A percentile compares a stretch with the other conserved stretches of the same genome.
Conservation (phyloP, 306 rosid species). For the Leucaena leucocephala region DNA sequence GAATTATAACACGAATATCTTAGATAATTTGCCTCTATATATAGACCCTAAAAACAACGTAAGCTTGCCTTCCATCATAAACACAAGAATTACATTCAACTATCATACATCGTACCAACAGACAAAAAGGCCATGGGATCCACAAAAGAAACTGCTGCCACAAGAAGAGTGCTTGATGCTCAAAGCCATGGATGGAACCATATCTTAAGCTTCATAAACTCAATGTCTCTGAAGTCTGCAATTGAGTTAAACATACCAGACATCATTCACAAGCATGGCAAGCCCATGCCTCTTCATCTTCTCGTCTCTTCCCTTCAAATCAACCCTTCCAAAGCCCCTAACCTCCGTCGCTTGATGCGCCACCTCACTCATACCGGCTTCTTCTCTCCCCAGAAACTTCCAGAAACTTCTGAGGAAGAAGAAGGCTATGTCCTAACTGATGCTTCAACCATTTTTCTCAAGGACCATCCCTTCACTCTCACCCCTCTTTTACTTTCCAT, state of each 20-base stretch:
- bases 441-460: constrained; percentile 38
- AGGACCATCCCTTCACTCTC: constrained; percentile 34
- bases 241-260: constrained; percentile 33
- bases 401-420: background rate
- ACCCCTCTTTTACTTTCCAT: constrained; percentile 9
- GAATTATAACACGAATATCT: too few relatives aligned
- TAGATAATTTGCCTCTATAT: too few relatives aligned
- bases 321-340: constrained; percentile 35
- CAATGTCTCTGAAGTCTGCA: constrained; percentile 35
- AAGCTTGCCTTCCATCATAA: too few relatives aligned
- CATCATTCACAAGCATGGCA: constrained; percentile 48
- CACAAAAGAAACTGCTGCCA: background rate
- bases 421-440: constrained; percentile 39
- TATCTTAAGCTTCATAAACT: constrained; percentile 11
- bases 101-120: too few relatives aligned
- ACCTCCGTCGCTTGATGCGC: constrained; percentile 47
- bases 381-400: constrained; percentile 21
- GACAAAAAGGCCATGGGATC: background rate
- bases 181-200: constrained; percentile 38
- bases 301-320: constrained; percentile 42
- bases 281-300: constrained; percentile 51
- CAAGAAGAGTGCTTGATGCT: constrained; percentile 33
- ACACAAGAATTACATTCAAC: too few relatives aligned
- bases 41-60: too few relatives aligned
- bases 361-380: constrained; percentile 31